Base-by-base conservation (phyloP, 1,139 yeast genomes). In the Pichia sp. region DNA sequence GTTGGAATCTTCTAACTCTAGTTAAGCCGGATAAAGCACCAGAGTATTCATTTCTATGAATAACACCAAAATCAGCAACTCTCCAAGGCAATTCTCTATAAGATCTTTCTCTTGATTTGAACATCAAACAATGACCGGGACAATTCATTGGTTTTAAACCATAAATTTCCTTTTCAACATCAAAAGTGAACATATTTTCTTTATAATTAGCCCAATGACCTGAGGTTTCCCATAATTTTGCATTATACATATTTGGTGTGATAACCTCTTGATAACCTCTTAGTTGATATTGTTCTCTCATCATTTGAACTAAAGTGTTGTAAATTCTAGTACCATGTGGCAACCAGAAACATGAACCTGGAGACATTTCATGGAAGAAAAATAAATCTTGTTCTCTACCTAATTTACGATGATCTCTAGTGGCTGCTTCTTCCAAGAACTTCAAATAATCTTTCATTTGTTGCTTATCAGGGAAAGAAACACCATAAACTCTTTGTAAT, bases 191-290 rank as follows among this genome's bases (percentile, higher is more conserved):
- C 97, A 92, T 92, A 65, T 92, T 87, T 63, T 92, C 97, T 65
- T 87, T 84, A 69, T 92, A 92, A 69, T 92, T 90, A 41, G 78
- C 95, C 97, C 97, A 92, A 67, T 92, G 98, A 55, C 98, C 98
- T 24, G 97, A 89, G 47, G 92, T 84, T 71, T 89, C 95, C 98
- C 98, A 92, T 59, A 92, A 77, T 66, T 87, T 87, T 54, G 96
- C 70, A 70, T 89, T 89, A 76, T 78, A 92, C 96, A 92, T 89
- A 70, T 92, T 90, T 57, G 98, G 98, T 54, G 97, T 89, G 63
- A 92, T 90, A 54, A 92, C 97, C 73, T 92, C 98, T 55, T 92
- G 96, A 65, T 83, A 92, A 37, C 97, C 97, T 69, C 97, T 83
- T 67, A 75, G 79, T 64, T 83, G 80, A 70, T 90, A 90, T 70